phyloP scores from a whole-genome alignment of 805 yeast species.

The Zygoascus bituminiphila region DNA sequence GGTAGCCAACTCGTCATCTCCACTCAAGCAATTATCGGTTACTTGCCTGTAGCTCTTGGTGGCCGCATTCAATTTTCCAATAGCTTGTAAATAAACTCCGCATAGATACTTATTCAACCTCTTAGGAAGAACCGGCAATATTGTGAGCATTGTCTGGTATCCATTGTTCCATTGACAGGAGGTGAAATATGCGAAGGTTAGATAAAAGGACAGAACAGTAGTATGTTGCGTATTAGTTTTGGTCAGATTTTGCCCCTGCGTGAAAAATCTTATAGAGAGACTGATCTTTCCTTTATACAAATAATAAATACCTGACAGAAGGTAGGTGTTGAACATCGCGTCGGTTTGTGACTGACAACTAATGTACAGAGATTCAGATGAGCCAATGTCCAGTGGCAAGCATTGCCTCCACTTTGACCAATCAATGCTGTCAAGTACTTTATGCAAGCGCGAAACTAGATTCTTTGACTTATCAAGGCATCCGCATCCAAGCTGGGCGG shows the following conservation, averaged over 20 bases:
- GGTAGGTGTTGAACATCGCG: not conserved
- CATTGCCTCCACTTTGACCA: not conserved
- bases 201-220: not conserved
- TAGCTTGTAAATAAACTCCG: slow-evolving; percentile 8
- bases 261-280: not conserved
- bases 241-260: not conserved
- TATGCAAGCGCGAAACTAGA: not conserved
- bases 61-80: slow-evolving; percentile 4
- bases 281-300: slow-evolving; percentile 1
- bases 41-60: not conserved
- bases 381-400: not conserved
- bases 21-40: not conserved
- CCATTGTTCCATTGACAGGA: slow-evolving; percentile 3
- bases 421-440: not conserved
- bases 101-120: slow-evolving; percentile 3
- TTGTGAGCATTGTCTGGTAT: slow-evolving; percentile 1
- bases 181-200: not conserved
- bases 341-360: not conserved
- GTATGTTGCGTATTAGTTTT: not conserved
- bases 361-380: not conserved
- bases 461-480: not conserved
- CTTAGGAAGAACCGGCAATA: not conserved
- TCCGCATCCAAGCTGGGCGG: slow-evolving; percentile 1
- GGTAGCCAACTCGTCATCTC: not conserved
- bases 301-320: slow-evolving; percentile 3